Percentiles rank a stretch among this genome's conserved stretches.
These are phyloP conservation scores for Dothiorella sarmentorum DNA, from an alignment of 2,329 filamentous ascomycete species.

Conservation along the genomic window DNA sequence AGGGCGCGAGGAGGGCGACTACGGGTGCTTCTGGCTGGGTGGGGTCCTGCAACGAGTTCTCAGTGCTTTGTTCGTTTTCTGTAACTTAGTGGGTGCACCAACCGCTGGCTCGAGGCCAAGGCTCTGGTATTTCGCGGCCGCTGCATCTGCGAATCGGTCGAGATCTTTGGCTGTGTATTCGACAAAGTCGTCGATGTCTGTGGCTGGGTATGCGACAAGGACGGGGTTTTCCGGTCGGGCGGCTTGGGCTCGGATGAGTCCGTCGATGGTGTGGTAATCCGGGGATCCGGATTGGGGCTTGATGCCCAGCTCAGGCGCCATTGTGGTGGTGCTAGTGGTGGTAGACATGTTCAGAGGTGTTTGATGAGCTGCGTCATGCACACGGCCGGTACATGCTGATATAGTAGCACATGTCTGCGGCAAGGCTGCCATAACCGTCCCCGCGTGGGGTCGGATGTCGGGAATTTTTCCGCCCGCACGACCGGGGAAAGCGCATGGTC, in stretches of 20 bases:
- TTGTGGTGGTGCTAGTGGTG: not conserved
- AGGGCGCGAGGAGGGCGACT: slow-evolving; percentile 51
- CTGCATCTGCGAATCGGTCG: slow-evolving; percentile 28
- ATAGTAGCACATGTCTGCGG: no score
- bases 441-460: no score
- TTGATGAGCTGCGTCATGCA: not conserved
- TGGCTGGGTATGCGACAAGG: slow-evolving; percentile 26
- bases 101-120: slow-evolving; percentile 25
- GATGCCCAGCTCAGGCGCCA: no score
- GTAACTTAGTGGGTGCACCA: not conserved
- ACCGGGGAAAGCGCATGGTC: not conserved
- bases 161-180: slow-evolving; percentile 26
- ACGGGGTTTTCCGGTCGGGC: slow-evolving; percentile 22
- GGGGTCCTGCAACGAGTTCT: not conserved
- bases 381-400: no score
- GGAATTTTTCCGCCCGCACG: not conserved
- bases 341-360: not conserved
- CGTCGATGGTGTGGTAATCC: slow-evolving; percentile 26
- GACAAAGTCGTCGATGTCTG: slow-evolving; percentile 27
- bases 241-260: slow-evolving; percentile 27
- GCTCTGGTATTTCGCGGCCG: slow-evolving; percentile 23
- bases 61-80: not conserved
- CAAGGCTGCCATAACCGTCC: no score
- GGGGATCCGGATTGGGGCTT: no score
- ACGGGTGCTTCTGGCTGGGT: slow-evolving; percentile 7